phyloP scores from a whole-genome alignment of 495 filamentous ascomycete species.

The Xylaria sp. region DNA sequence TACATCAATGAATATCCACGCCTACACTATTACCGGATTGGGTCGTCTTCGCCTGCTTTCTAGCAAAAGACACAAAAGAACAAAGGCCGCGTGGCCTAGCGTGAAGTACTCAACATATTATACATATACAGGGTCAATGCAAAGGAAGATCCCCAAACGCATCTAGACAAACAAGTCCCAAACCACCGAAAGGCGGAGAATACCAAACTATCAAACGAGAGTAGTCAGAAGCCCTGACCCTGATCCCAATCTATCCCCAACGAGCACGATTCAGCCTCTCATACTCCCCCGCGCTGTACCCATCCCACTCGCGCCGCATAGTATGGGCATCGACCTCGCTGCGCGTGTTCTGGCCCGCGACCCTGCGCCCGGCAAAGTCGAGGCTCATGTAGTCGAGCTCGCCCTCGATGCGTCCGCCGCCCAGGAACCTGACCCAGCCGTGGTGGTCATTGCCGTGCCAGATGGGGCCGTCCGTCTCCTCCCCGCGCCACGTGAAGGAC shows the following conservation, averaged over 20 bases:
- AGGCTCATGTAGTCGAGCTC: slow-evolving; percentile 31
- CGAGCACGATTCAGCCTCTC: slow-evolving; percentile 28
- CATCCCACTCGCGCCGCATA: slow-evolving; percentile 40
- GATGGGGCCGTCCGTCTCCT: slow-evolving; percentile 32
- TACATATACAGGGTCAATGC: background rate
- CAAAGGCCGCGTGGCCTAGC: background rate
- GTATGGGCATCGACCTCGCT: slow-evolving; percentile 40
- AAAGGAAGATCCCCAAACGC: background rate
- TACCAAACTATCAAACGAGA: background rate
- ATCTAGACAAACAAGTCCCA: background rate
- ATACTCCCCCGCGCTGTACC: slow-evolving; percentile 27
- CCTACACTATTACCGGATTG: background rate
- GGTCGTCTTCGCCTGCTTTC: background rate
- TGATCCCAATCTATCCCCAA: slow-evolving; percentile 19
- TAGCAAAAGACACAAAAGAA: background rate
- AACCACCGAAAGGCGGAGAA: background rate
- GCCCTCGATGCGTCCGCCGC: slow-evolving; percentile 40
- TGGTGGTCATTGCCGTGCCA: slow-evolving; percentile 26
- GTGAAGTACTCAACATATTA: background rate
- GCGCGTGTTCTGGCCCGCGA: slow-evolving; percentile 36
- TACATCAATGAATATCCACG: background rate
- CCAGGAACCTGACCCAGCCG: slow-evolving; percentile 41
- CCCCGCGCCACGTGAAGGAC: slow-evolving; percentile 42
- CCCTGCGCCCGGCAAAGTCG: slow-evolving; percentile 32
- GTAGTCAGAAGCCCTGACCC: background rate